phyloP scores from a whole-genome alignment of 768 basidiomycete species.

The Termitomyces sp. region DNA sequence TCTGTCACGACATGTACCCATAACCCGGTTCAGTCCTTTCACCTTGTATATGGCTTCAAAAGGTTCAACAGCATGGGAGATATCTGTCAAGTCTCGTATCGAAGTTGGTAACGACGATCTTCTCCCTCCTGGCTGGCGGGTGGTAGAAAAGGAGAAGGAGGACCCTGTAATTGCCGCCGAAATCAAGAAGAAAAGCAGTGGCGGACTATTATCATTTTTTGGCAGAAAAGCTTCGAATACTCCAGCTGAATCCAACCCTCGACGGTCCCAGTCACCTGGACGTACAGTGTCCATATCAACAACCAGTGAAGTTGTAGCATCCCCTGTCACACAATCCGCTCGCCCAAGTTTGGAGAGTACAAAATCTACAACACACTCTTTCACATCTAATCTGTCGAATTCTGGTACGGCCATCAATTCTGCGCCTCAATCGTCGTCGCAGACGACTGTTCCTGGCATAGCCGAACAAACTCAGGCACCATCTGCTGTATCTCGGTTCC shows the following conservation, averaged over 20 bases:
- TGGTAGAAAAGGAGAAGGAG: slow-evolving; percentile 50
- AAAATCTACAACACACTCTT: slow-evolving; percentile 1
- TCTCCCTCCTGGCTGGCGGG: slow-evolving; percentile 66
- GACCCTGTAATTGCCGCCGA: slow-evolving; percentile 26
- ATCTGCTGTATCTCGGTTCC: slow-evolving; percentile 80
- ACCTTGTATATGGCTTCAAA: slow-evolving; percentile 64
- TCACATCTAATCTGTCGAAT: slow-evolving; percentile 8
- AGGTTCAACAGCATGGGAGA: slow-evolving; percentile 75
- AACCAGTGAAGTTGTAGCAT: slow-evolving; percentile 5
- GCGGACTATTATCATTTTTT: slow-evolving; percentile 73
- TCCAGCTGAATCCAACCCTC: slow-evolving; percentile 3
- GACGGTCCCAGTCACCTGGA: slow-evolving; percentile 11
- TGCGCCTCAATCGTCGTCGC: slow-evolving; percentile 6
- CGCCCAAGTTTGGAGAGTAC: slow-evolving; percentile 20
- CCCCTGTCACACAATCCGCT: slow-evolving; percentile 15
- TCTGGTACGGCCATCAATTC: not conserved
- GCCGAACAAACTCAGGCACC: slow-evolving; percentile 25
- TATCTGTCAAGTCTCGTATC: slow-evolving; percentile 49
- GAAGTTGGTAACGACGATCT: slow-evolving; percentile 48
- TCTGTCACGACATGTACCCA: slow-evolving; percentile 52
- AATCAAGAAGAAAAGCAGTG: slow-evolving; percentile 44
- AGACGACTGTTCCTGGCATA: slow-evolving; percentile 10
- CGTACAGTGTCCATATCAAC: slow-evolving; percentile 4
- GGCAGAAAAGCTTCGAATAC: slow-evolving; percentile 30
- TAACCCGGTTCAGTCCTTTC: slow-evolving; percentile 58